phyloP scores from a whole-genome alignment of 108 stramenopile species.

The Stephanodiscus triporus region DNA sequence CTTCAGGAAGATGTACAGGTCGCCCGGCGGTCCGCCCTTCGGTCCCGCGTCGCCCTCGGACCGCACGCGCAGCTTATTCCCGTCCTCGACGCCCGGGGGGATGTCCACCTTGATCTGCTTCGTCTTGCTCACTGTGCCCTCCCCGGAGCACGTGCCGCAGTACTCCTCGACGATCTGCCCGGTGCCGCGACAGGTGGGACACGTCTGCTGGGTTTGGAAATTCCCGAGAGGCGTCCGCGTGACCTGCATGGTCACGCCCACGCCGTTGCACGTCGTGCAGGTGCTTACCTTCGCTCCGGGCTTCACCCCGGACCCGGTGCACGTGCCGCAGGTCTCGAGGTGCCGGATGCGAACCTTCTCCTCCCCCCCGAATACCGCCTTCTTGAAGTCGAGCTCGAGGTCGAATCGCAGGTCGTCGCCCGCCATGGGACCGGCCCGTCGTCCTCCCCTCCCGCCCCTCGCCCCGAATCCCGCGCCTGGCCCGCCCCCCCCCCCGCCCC shows the following conservation, averaged over 20 bases:
- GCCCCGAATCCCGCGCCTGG: conserved; percentile 50
- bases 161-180: conserved; percentile 94
- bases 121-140: conserved; percentile 90
- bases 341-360: conserved; percentile 95
- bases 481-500: conserved; percentile 65
- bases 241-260: conserved; percentile 92
- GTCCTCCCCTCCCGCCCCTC: conserved; percentile 59
- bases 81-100: conserved; percentile 95
- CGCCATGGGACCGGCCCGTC: conserved; percentile 69
- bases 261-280: conserved; percentile 86
- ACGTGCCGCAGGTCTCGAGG: conserved; percentile 90
- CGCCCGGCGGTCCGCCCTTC: conserved; percentile 93
- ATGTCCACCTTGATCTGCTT: conserved; percentile 97
- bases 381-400: conserved; percentile 94
- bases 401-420: conserved; percentile 94
- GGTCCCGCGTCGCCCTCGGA: conserved; percentile 96
- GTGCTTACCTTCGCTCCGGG: conserved; percentile 82
- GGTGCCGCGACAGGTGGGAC: conserved; percentile 92
- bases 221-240: conserved; percentile 95
- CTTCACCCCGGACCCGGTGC: conserved; percentile 88
- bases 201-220: conserved; percentile 96
- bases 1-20: conserved; percentile 95
- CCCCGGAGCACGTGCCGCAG: conserved; percentile 92
- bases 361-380: conserved; percentile 94
- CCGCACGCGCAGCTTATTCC: conserved; percentile 94